These are phyloP conservation scores for Sarocladium brachiariae DNA, from an alignment of 2,329 filamentous ascomycete genomes.

Conservation along the genomic window DNA sequence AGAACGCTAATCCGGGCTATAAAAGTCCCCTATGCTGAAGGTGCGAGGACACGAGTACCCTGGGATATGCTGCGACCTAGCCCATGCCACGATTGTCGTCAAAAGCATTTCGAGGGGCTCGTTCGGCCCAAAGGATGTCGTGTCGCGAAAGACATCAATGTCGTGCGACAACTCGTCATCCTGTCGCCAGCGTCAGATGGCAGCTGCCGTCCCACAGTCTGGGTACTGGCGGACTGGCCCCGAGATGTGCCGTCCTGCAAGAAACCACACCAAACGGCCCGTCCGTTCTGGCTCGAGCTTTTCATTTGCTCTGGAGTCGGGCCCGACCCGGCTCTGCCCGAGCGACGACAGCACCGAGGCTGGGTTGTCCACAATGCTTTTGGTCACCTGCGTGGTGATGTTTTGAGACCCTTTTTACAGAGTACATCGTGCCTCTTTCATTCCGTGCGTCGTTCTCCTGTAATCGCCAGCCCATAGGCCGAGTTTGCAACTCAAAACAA, in stretches of 20 bases:
- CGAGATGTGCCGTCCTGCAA: not conserved
- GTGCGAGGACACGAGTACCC: not conserved
- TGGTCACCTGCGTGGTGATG: not conserved
- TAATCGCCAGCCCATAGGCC: too few relatives aligned
- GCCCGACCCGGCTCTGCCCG: conserved; percentile 1
- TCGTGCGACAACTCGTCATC: not conserved
- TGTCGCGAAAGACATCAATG: not conserved
- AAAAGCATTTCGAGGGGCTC: not conserved
- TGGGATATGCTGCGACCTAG: not conserved
- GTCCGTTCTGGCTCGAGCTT: not conserved
- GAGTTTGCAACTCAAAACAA: too few relatives aligned
- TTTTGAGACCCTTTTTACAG: too few relatives aligned
- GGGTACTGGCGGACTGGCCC: not conserved
- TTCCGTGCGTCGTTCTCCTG: too few relatives aligned
- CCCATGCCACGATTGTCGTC: not conserved
- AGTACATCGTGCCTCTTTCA: too few relatives aligned
- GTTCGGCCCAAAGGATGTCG: not conserved
- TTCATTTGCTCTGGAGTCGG: not conserved
- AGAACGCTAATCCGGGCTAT: not conserved
- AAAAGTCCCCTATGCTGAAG: not conserved
- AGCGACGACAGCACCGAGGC: not conserved
- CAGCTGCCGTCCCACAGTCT: not conserved
- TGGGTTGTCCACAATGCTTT: not conserved
- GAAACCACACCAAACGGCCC: not conserved
- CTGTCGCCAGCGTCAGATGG: not conserved